A percentile compares a stretch with the other conserved stretches of the same genome.
Evolutionary conservation across 1,139 yeast genomes (phyloP).

Genomic region (Taiozyma sp.): DNA sequence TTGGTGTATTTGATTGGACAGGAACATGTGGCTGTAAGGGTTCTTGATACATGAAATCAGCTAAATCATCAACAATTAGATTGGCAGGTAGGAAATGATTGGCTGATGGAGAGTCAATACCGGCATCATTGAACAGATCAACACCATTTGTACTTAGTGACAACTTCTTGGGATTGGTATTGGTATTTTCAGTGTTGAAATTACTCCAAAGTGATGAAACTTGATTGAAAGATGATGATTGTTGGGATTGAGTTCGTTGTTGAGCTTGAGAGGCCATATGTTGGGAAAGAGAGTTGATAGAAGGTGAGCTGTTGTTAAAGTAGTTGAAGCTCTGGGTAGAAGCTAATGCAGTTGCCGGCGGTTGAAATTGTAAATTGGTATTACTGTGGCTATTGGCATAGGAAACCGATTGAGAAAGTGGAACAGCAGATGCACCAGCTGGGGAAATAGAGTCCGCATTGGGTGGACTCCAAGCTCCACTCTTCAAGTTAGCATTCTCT

Average conservation of each 20-base stretch:
- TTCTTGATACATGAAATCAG: slow-evolving; percentile 7
- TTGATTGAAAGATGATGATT: neutral
- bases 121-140: slow-evolving; percentile 1
- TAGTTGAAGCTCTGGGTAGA: slow-evolving; percentile 2
- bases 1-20: slow-evolving; percentile 1
- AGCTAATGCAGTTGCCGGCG: neutral
- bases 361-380: neutral
- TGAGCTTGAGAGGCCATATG: slow-evolving; percentile 1
- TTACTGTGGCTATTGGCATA: neutral
- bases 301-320: slow-evolving; percentile 4
- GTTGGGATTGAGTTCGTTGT: neutral
- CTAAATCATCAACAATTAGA: slow-evolving; percentile 21
- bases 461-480: slow-evolving; percentile 1
- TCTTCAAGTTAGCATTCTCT: slow-evolving; percentile 14
- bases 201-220: slow-evolving; percentile 13
- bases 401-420: neutral
- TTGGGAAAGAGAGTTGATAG: slow-evolving; percentile 1
- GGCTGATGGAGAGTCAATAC: slow-evolving; percentile 19
- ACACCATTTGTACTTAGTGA: slow-evolving; percentile 7
- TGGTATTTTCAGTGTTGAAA: slow-evolving; percentile 4
- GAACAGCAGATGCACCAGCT: neutral
- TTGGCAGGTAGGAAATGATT: slow-evolving; percentile 20
- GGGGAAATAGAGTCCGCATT: neutral
- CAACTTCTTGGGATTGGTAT: slow-evolving; percentile 4
- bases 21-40: neutral